Percentiles rank a stretch among this genome's conserved stretches.
phyloP scores from a whole-genome alignment of 805 yeast genomes.

The Scheffersomyces spartinae region DNA sequence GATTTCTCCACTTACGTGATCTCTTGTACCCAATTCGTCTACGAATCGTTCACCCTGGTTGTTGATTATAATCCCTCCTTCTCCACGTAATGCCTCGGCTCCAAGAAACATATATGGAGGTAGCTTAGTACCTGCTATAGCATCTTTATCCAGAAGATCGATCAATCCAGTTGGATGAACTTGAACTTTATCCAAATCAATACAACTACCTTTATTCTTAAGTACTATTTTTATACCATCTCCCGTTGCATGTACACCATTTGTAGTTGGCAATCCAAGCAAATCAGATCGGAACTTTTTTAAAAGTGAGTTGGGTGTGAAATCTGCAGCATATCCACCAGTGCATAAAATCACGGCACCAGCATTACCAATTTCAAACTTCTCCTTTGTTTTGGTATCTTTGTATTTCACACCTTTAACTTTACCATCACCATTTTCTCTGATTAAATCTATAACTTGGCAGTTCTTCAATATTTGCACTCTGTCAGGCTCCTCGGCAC shows the following conservation, averaged over 20 bases:
- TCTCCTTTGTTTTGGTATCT: slow-evolving; percentile 18
- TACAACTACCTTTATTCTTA: slow-evolving; percentile 40
- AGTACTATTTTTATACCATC: slow-evolving; percentile 50
- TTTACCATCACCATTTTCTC: slow-evolving; percentile 11
- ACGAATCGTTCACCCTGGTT: slow-evolving; percentile 43
- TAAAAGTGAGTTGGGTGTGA: slow-evolving; percentile 39
- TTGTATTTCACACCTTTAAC: slow-evolving; percentile 18
- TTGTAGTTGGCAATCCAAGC: slow-evolving; percentile 44
- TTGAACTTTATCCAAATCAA: slow-evolving; percentile 55
- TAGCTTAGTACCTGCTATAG: slow-evolving; percentile 19
- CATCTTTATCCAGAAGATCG: slow-evolving; percentile 34
- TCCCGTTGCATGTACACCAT: slow-evolving; percentile 51
- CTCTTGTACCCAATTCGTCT: slow-evolving; percentile 50
- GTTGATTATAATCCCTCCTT: slow-evolving; percentile 50
- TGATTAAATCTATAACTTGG: slow-evolving; percentile 32
- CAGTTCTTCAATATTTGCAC: slow-evolving; percentile 27
- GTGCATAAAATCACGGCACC: slow-evolving; percentile 56
- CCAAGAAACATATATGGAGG: slow-evolving; percentile 49
- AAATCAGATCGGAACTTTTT: slow-evolving; percentile 49
- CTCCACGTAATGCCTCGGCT: slow-evolving; percentile 57
- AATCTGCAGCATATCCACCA: slow-evolving; percentile 62
- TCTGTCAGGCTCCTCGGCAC: slow-evolving; percentile 31
- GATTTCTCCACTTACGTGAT: slow-evolving; percentile 49
- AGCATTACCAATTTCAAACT: slow-evolving; percentile 11
- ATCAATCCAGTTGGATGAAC: slow-evolving; percentile 61